Evolutionary conservation across 805 yeast genomes (phyloP), one percentile per base, ranked within the genome.

Genomic region (Candida adriatica): DNA sequence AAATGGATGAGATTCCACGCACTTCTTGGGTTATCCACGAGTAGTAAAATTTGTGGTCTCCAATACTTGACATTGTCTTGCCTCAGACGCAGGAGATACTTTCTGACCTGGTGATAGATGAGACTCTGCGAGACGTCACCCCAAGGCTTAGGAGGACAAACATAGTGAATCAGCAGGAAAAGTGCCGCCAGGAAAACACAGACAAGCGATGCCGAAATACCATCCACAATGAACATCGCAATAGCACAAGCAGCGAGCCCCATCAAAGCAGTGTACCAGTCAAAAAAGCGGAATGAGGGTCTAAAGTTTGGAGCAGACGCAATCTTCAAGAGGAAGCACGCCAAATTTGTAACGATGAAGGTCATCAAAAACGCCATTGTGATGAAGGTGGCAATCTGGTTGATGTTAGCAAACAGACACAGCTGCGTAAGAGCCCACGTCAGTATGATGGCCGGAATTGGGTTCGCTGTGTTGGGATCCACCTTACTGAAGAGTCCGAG

Each of bases 331-430:
- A 92, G 58, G 51, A 90, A 87, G 54, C 98, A 94, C 3, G 98
- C 97, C 41, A 90, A 57, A 49, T 92, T 92, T 21, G 94, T 87
- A 3, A 90, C 95, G 29, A 90, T 79, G 49, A 92, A 92, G 0
- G 99, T 92, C 92, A 90, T 84, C 31, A 92, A 64, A 49, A 87
- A 90, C 0, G 98, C 95, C 96, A 94, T 87, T 2, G 97, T 90
- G 39, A 92, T 90, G 48, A 87, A 79, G 0, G 94, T 81, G 3
- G 98, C 98, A 55, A 92, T 87, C 55, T 82, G 84, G 58, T 92
- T 90, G 41, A 92, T 82, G 51, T 92, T 94, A 1, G 95, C 84
- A 50, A 92, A 76, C 26, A 92, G 63, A 41, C 94, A 90, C 6
- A 81, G 39, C 49, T 92, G 99, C 8, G 94, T 81, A 19, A 92